phyloP scores from a whole-genome alignment of 2,329 filamentous ascomycete genomes.

The Beauveria sp. region DNA sequence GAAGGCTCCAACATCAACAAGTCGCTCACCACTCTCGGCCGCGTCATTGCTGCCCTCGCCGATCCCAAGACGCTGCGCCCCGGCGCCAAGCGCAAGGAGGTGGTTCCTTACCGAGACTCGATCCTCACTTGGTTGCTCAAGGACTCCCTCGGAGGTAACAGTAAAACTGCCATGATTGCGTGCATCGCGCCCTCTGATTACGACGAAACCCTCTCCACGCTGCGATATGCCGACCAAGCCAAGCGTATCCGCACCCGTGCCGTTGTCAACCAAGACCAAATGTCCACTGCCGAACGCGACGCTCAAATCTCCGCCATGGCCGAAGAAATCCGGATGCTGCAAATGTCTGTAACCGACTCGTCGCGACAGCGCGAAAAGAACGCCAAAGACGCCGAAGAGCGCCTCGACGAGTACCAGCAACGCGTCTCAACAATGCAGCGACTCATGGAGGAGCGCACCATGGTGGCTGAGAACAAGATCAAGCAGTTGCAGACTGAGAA shows the following conservation, averaged over 20 bases:
- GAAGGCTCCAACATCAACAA: slow-evolving; percentile 99
- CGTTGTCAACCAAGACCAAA: slow-evolving; percentile 90
- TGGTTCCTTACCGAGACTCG: slow-evolving; percentile 90
- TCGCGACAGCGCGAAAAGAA: slow-evolving; percentile 62
- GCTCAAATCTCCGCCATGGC: slow-evolving; percentile 92
- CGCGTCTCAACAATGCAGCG: slow-evolving; percentile 86
- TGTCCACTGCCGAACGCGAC: slow-evolving; percentile 87
- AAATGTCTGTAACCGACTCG: slow-evolving; percentile 64
- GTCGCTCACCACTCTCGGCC: slow-evolving; percentile 87
- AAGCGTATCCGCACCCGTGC: slow-evolving; percentile 94
- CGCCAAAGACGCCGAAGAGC: slow-evolving; percentile 69
- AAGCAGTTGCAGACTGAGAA: slow-evolving; percentile 83
- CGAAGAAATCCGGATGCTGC: slow-evolving; percentile 81
- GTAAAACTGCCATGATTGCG: slow-evolving; percentile 98
- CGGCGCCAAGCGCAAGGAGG: slow-evolving; percentile 50
- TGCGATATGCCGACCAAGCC: slow-evolving; percentile 95
- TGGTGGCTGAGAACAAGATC: slow-evolving; percentile 91
- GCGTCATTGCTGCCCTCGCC: slow-evolving; percentile 88
- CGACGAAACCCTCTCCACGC: slow-evolving; percentile 90
- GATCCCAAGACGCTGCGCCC: slow-evolving; percentile 51
- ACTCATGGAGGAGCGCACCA: slow-evolving; percentile 88
- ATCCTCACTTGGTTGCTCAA: slow-evolving; percentile 81
- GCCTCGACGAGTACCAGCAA: slow-evolving; percentile 88
- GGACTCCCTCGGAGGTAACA: slow-evolving; percentile 92
- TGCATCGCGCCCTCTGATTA: slow-evolving; percentile 95